Evolutionary conservation across 331 rosid species (phyloP).

Genomic region (Cydonia oblonga): DNA sequence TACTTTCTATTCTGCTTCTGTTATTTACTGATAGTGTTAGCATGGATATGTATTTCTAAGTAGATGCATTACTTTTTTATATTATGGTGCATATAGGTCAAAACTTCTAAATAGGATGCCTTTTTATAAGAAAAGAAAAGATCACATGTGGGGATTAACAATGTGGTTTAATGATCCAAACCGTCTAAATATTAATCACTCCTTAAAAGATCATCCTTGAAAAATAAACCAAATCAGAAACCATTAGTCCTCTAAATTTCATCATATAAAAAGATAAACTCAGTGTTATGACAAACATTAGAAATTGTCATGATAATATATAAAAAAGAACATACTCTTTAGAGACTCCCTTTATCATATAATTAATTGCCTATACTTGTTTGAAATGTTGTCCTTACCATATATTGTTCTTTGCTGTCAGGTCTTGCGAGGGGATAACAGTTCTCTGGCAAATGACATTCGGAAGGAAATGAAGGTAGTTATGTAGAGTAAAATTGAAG

Average conservation of each 20-base stretch:
- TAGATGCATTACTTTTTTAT: not conserved
- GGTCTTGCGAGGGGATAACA: constrained; percentile 96
- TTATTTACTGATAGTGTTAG: not conserved
- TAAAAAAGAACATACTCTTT: not conserved
- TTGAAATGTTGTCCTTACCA: not conserved
- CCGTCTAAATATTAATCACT: not conserved
- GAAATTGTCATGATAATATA: not conserved
- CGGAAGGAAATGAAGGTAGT: constrained; percentile 97
- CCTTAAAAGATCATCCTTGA: not conserved
- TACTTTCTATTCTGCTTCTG: not conserved
- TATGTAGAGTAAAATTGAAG: constrained; percentile 3
- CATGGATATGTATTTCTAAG: not conserved
- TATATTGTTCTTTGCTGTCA: constrained; percentile 22
- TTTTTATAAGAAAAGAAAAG: not conserved
- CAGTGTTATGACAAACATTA: not conserved
- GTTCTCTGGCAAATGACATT: constrained; percentile 94
- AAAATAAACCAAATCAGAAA: not conserved
- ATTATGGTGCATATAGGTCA: not conserved
- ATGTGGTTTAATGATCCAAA: not conserved
- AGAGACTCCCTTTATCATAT: not conserved
- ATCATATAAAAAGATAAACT: not conserved
- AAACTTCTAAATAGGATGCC: not conserved
- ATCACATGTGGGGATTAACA: not conserved
- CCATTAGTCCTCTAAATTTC: not conserved
- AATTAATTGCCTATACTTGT: not conserved